Evolutionary conservation across 352 stramenopile species (phyloP).

Genomic region (Globisporangium recalcitrans): DNA sequence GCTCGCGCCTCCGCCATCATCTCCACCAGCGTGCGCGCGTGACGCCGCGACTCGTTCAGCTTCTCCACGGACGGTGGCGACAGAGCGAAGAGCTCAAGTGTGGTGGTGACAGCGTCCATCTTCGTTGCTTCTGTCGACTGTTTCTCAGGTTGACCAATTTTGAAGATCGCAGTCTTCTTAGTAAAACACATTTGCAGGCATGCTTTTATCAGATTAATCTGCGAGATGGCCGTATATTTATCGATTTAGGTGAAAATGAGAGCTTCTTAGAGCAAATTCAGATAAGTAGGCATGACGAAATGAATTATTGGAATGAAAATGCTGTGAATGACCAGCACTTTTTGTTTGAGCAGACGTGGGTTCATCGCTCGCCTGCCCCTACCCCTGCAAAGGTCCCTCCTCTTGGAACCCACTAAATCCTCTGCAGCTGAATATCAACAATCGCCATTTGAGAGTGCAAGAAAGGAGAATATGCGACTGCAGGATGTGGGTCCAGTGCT

Average conservation of each 20-base stretch:
- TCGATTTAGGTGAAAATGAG: no score
- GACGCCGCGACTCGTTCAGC: conserved; percentile 1
- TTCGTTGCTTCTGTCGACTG: neutral
- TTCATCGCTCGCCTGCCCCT: neutral
- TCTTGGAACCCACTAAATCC: conserved; percentile 6
- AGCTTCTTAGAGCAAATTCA: no score
- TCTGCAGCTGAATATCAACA: neutral
- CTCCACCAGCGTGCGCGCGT: conserved; percentile 12
- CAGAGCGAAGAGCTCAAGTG: neutral
- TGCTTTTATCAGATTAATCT: no score
- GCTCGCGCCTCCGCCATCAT: conserved; percentile 41
- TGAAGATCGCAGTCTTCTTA: no score
- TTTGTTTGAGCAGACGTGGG: neutral
- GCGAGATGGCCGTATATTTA: no score
- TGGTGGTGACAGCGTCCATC: neutral
- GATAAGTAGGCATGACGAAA: no score
- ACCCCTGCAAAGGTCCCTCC: neutral
- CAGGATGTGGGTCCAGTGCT: neutral
- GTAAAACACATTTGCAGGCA: no score
- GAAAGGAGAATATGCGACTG: neutral
- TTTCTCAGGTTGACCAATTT: neutral
- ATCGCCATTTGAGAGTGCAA: neutral
- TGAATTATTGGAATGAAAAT: no score
- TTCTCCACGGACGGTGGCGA: neutral
- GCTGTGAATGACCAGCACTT: neutral